Conservation (phyloP, 2,329 filamentous ascomycete genomes). For the Coleophoma eucalyptorum region DNA sequence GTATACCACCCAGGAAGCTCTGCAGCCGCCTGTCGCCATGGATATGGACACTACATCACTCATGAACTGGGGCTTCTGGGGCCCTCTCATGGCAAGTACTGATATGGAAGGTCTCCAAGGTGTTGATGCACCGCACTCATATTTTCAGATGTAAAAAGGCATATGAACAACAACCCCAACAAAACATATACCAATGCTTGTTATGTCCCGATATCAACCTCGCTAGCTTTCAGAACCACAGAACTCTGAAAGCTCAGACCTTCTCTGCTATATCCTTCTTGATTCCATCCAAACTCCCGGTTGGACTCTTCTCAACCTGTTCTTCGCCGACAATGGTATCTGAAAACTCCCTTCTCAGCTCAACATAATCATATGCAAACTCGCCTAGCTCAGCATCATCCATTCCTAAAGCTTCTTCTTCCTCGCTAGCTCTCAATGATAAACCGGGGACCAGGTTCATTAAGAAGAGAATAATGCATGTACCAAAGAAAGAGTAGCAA, state of each 20-base stretch:
- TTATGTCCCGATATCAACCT: not conserved
- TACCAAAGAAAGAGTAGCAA: conserved; percentile 72
- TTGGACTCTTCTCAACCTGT: not conserved
- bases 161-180: no score
- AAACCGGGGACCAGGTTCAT: conserved; percentile 74
- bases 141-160: no score
- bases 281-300: not conserved
- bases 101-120: not conserved
- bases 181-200: not conserved
- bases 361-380: conserved; percentile 78
- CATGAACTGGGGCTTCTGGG: not conserved
- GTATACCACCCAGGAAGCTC: not conserved
- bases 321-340: conserved; percentile 4
- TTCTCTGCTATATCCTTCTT: not conserved
- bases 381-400: conserved; percentile 87
- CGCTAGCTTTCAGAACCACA: not conserved
- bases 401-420: conserved; percentile 72
- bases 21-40: not conserved
- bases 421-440: conserved; percentile 40
- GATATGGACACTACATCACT: not conserved
- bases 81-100: not conserved
- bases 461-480: conserved; percentile 72
- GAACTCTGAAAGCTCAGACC: not conserved
- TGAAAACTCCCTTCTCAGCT: conserved; percentile 8
- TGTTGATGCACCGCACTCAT: not conserved